phyloP scores from a whole-genome alignment of 106 monocot genomes.

The Dactylorhiza incarnata region DNA sequence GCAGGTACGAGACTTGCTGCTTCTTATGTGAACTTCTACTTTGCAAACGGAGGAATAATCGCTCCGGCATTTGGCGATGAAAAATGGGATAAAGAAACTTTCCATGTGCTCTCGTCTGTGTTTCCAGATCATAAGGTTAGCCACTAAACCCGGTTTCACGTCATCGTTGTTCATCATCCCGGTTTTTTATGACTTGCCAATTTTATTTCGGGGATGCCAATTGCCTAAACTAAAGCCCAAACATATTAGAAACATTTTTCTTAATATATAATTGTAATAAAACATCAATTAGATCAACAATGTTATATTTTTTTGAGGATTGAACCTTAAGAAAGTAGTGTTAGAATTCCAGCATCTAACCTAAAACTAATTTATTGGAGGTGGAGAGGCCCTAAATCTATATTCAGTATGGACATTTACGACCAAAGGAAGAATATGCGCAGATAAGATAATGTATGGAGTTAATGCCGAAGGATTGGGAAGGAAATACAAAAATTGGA shows the following conservation, averaged over 20 bases:
- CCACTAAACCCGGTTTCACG: not conserved
- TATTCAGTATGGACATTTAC: not conserved
- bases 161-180: not conserved
- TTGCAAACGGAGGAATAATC: constrained; percentile 87
- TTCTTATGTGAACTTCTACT: constrained; percentile 95
- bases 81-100: constrained; percentile 69
- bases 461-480: not conserved
- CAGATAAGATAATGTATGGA: not conserved
- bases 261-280: not conserved
- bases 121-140: constrained; percentile 76
- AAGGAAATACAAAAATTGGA: not conserved
- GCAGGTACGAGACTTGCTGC: constrained; percentile 87
- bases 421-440: not conserved
- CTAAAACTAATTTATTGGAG: too few species aligned
- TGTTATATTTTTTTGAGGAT: not conserved
- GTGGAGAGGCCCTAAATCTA: too few species aligned
- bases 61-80: constrained; percentile 85
- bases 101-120: constrained; percentile 43
- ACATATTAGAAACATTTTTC: not conserved
- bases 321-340: not conserved
- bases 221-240: not conserved
- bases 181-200: not conserved
- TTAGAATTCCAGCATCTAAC: too few species aligned
- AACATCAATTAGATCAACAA: not conserved
- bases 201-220: not conserved